Evolutionary conservation across 2,329 filamentous ascomycete species (phyloP), one percentile per base, ranked within the genome.

Genomic region (Plectosphaerella cucumerina): DNA sequence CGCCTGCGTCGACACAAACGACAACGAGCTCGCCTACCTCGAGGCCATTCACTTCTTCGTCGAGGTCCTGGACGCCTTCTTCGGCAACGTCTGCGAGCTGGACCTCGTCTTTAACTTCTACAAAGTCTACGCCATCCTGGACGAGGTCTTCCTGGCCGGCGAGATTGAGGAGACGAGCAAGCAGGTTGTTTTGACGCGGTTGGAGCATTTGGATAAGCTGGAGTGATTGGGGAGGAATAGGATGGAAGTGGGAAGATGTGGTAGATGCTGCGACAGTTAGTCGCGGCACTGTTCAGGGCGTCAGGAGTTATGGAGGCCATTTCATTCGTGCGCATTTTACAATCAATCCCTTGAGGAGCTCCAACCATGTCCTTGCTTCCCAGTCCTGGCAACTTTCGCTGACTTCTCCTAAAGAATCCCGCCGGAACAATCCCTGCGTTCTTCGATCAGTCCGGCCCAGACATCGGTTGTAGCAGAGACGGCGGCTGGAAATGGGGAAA

Each of bases 31-130:
- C 54, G 93, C 94, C 22, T 97, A 91, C 65, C 81, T 99, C 53
- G 94, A 99, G 73, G 94, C 92, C 6, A 97, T 99, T 65, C 94
- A 99, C 73, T 99, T 99, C 78, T 99, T 99, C 65, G 94, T 99
- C 62, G 94, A 99, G 76, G 94, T 99, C 55, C 81, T 99, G 62
- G 94, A 99, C 78, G 86, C 92, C 64, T 99, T 99, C 74, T 99
- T 99, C 70, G 94, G 94, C 59, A 99, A 99, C 70, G 94, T 99
- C 53, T 99, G 94, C 75, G 94, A 99, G 77, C 78, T 99, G 68
- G 94, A 99, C 74, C 76, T 99, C 67, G 85, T 88, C 59, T 88
- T 88, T 74, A 87, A 87, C 73, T 88, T 88, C 61, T 87, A 87
- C 72, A 88, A 88, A 73, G 93, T 99, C 58, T 99, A 99, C 71